Percentiles rank a stretch among this genome's conserved stretches.
Conservation (phyloP, 2,329 filamentous ascomycete genomes). For the Xylariales sp. region DNA sequence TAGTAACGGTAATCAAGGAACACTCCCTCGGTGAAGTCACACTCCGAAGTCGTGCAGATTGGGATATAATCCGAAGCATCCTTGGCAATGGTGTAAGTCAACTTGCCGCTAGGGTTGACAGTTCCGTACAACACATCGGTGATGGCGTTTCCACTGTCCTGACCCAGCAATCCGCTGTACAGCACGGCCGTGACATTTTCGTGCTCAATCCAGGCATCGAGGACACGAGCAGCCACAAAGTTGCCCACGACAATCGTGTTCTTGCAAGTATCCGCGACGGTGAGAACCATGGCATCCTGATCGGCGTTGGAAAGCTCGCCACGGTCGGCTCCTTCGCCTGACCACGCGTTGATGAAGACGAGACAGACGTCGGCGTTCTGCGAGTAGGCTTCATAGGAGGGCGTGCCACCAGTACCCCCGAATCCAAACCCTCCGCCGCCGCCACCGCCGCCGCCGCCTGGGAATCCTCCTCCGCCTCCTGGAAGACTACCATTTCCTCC, state of each 20-base stretch:
- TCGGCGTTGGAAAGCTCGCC: conserved; percentile 61
- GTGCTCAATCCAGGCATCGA: conserved; percentile 59
- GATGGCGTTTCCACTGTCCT: conserved; percentile 55
- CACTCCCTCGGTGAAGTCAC: conserved; percentile 46
- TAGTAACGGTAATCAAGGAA: conserved; percentile 53
- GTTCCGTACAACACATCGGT: conserved; percentile 55
- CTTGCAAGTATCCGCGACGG: conserved; percentile 54
- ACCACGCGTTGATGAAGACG: conserved; percentile 63
- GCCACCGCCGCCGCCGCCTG: too few species aligned
- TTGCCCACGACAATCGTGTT: conserved; percentile 64
- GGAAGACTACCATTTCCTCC: too few species aligned
- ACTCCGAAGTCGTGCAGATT: conserved; percentile 42
- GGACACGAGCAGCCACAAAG: conserved; percentile 56
- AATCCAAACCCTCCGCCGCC: too few species aligned
- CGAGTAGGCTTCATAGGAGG: too few species aligned
- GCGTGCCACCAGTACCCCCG: too few species aligned
- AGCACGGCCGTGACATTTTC: conserved; percentile 61
- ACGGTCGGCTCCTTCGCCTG: conserved; percentile 67
- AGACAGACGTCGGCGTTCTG: conserved; percentile 71
- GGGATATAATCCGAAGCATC: conserved; percentile 52
- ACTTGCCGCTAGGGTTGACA: conserved; percentile 49
- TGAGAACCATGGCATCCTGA: conserved; percentile 51
- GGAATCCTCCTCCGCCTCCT: too few species aligned
- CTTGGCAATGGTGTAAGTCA: conserved; percentile 58
- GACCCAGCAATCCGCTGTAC: conserved; percentile 60